Percentiles rank a stretch among this genome's conserved stretches.
Conservation (phyloP, 2,329 filamentous ascomycete species). For the Phymatotrichopsis omnivora region DNA sequence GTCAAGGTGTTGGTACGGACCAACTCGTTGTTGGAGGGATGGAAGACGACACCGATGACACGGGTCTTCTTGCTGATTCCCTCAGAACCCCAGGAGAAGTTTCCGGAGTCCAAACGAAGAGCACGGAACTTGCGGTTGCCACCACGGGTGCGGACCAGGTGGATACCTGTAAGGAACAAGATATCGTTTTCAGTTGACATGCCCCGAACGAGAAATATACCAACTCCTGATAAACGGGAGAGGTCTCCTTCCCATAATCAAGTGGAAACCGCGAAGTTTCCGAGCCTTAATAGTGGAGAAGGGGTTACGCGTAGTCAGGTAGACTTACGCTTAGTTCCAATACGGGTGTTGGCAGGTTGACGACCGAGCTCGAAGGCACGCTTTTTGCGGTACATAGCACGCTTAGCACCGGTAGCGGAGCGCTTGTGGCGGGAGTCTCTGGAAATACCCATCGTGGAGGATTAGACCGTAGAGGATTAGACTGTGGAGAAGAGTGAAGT, state of each 20-base stretch:
- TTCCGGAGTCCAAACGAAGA: conserved; percentile 95
- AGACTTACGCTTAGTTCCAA: conserved; percentile 69
- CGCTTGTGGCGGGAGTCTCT: conserved; percentile 99
- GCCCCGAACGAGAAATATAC: conserved; percentile 12
- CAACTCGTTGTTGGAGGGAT: conserved; percentile 99
- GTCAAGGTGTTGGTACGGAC: conserved; percentile 99
- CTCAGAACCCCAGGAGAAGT: conserved; percentile 99
- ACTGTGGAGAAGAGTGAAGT: too few species aligned
- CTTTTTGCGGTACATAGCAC: conserved; percentile 92
- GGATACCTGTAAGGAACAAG: conserved; percentile 44
- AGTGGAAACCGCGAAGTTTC: conserved; percentile 1
- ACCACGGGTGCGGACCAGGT: conserved; percentile 92
- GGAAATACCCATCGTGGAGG: conserved; percentile 95
- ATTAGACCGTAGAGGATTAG: too few species aligned
- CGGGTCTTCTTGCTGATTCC: conserved; percentile 97
- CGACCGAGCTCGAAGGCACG: conserved; percentile 99
- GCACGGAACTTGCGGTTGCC: conserved; percentile 99
- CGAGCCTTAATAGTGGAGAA: conserved; percentile 14
- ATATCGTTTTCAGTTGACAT: conserved; percentile 4
- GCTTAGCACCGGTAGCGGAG: conserved; percentile 97
- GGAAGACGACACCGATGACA: conserved; percentile 96
- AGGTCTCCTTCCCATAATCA: conserved; percentile 20
- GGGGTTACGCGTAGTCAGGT: conserved; percentile 27
- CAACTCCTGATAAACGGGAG: conserved; percentile 7
- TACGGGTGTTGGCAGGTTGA: conserved; percentile 99